Base-by-base conservation (phyloP, 768 basidiomycete species). In the Rhizopogon rudus region DNA sequence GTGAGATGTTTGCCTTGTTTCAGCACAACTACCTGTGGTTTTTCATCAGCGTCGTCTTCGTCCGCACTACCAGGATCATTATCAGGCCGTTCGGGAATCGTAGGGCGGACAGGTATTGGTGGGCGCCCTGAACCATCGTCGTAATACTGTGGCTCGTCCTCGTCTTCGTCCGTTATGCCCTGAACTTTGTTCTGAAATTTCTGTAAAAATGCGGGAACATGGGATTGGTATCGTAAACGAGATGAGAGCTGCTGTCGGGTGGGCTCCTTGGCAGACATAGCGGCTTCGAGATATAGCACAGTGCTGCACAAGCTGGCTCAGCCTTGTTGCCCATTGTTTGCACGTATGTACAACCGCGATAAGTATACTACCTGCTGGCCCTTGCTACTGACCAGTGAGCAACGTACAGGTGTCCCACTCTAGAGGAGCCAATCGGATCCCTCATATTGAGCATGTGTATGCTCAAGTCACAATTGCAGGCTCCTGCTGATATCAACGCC, bases 1-100 rank as follows among this genome's bases (percentile, higher is more conserved):
- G 82, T 83, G 42, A 97, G 76, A 74, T 97, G 94, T 66, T 91
- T 95, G 28, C 94, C 93, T 60, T 87, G 82, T 65, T 82, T 91
- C 60, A 97, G 67, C 8, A 96, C 93, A 3, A 97, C 91, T 7
- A 97, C 83, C 65, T 91, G 90, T 3, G 93, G 93, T 60, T 80
- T 85, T 69, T 95, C 93, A 62, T 93, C 93, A 0, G 67, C 81
- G 4, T 75, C 75, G 55, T 84, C 85, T 55, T 91, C 89, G 51
- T 85, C 84, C 12, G 81, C 88, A 60, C 87, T 88, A 49, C 88
- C 87, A 7, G 81, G 84, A 54, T 89, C 82, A 45, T 82, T 79
- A 12, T 75, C 79, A 0, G 86, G 87, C 35, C 87, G 77, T 63
- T 83, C 74, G 9, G 88, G 87, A 29, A 89, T 87, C 12, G 85